Evolutionary conservation across 805 yeast genomes (phyloP), one percentile per base, ranked within the genome.

Genomic region (Grigorovia yakushimaensis): DNA sequence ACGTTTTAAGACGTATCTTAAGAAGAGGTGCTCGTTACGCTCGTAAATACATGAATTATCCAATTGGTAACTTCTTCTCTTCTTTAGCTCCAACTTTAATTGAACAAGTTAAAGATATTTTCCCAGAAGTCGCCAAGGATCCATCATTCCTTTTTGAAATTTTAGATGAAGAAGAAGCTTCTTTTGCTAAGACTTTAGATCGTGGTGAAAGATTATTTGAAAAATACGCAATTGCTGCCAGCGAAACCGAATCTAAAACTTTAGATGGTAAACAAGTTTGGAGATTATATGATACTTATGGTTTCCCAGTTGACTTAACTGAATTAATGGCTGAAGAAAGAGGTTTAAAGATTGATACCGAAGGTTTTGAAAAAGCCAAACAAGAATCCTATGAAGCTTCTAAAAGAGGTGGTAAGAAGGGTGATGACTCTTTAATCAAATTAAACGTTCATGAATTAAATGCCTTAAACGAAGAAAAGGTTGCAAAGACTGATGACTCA

Each of bases 281-380:
- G 99, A 81, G 99, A 71, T 74, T 93, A 58, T 93, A 93, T 61
- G 99, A 93, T 61, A 93, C 99, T 11, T 93, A 91, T 63, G 99
- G 99, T 49, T 93, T 93, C 84, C 99, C 99, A 37, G 97, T 88
- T 48, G 99, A 93, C 70, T 78, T 93, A 64, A 93, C 99, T 27
- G 81, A 96, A 65, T 77, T 93, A 64, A 93, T 93, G 99, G 98
- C 98, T 42, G 98, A 91, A 69, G 99, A 93, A 70, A 87, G 93
- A 50, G 95, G 95, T 18, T 77, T 93, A 58, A 82, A 81, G 59
- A 91, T 93, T 54, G 97, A 93, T 66, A 95, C 88, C 65, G 81
- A 73, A 44, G 98, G 87, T 35, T 93, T 93, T 62, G 97, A 89
- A 68, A 78, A 78, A 56, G 98, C 98, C 43, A 86, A 82, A 65